A percentile compares a stretch with the other conserved stretches of the same genome.
Evolutionary conservation across 306 rosid species (phyloP).

Genomic region (Sicyos edulis): DNA sequence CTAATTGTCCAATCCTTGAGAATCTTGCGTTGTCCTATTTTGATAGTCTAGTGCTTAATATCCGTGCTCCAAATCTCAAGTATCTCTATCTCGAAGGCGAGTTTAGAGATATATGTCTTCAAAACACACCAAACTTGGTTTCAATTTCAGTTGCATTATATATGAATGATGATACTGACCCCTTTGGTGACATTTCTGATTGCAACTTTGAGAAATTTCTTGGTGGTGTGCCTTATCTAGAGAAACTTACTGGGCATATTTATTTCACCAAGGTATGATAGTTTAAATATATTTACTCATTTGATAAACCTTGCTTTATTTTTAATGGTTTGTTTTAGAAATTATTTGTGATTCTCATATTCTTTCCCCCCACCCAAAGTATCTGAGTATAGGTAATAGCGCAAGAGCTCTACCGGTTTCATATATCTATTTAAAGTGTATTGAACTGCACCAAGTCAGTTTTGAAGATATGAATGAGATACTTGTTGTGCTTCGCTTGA

Average conservation of each 20-base stretch:
- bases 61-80: constrained; percentile 73
- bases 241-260: constrained; percentile 66
- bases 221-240: constrained; percentile 79
- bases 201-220: constrained; percentile 74
- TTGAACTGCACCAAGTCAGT: constrained; percentile 79
- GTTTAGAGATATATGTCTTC: constrained; percentile 68
- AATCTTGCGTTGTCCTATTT: constrained; percentile 53
- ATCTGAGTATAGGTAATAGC: constrained; percentile 77
- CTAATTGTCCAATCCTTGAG: constrained; percentile 69
- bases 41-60: constrained; percentile 57
- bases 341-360: constrained; percentile 2
- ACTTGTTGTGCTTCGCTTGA: constrained; percentile 71
- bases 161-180: constrained; percentile 67
- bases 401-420: constrained; percentile 36
- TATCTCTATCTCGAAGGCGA: constrained; percentile 79
- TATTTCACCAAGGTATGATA: constrained; percentile 80
- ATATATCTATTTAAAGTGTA: constrained; percentile 49
- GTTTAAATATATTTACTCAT: constrained; percentile 18
- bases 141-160: constrained; percentile 57
- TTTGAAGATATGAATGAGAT: constrained; percentile 91
- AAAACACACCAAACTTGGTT: constrained; percentile 62
- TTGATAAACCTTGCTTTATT: constrained; percentile 11
- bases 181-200: constrained; percentile 46
- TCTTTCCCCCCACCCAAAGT: constrained; percentile 38
- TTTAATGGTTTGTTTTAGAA: neutral